Conservation (phyloP, 768 basidiomycete genomes). For the Rhizopogon rudus region DNA sequence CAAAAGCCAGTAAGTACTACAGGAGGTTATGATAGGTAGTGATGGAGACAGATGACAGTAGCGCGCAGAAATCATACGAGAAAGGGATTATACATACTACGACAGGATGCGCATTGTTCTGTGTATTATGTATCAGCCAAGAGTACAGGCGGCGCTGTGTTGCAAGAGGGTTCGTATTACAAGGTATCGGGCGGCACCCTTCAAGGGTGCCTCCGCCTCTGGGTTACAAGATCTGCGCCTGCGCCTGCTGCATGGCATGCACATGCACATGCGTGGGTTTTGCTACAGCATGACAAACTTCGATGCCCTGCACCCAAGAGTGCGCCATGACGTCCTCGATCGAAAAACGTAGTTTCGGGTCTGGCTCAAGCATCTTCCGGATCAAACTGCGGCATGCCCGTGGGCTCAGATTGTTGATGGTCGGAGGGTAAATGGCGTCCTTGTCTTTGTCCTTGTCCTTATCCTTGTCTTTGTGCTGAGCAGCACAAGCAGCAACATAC, state of each 20-base stretch:
- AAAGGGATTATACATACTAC: slow-evolving; percentile 4
- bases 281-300: slow-evolving; percentile 69
- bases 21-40: slow-evolving; percentile 14
- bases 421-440: slow-evolving; percentile 41
- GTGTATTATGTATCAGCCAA: slow-evolving; percentile 7
- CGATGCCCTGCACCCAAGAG: slow-evolving; percentile 75
- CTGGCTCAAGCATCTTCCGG: slow-evolving; percentile 93
- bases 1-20: slow-evolving; percentile 10
- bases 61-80: slow-evolving; percentile 2
- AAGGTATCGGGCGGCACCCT: slow-evolving; percentile 1
- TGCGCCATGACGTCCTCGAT: slow-evolving; percentile 82
- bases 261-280: slow-evolving; percentile 71
- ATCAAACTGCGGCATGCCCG: slow-evolving; percentile 79
- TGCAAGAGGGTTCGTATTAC: not conserved
- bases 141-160: not conserved
- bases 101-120: slow-evolving; percentile 15
- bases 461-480: slow-evolving; percentile 18
- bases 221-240: slow-evolving; percentile 33
- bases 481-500: slow-evolving; percentile 48
- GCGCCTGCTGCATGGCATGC: slow-evolving; percentile 55
- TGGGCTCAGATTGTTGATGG: slow-evolving; percentile 86
- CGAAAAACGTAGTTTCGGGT: slow-evolving; percentile 67
- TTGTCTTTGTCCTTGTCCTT: slow-evolving; percentile 20
- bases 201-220: slow-evolving; percentile 1
- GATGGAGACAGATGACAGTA: not conserved